Base-by-base conservation (phyloP, 2,329 filamentous ascomycete species). In the Pseudofabraea citricarpa region DNA sequence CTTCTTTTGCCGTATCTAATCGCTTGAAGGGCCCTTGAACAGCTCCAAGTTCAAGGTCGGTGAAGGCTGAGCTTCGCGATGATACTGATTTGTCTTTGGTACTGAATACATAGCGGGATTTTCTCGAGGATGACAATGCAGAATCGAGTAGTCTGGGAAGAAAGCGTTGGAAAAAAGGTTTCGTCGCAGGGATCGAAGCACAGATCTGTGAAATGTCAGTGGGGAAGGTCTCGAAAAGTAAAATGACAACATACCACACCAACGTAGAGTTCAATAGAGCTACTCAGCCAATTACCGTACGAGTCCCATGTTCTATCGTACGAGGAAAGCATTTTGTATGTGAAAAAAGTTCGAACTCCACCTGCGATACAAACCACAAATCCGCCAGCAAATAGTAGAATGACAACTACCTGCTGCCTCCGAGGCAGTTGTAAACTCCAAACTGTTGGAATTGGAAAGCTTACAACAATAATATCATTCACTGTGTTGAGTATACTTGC, bases 401-500 rank as follows among this genome's bases (percentile, higher is more conserved):
- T 61, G 6, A 78, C 60, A 3, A 69, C 65, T 19, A 68, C 47
- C 41, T 71, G 70, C 45, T 78, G 74, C 40, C 64, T 69, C 7
- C 52, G 48, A 2, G 73, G 70, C 35, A 78, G 59, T 37, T 71
- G 64, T 1, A 75, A 56, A 10, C 60, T 58, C 48, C 67, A 58
- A 3, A 75, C 64, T 3, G 68, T 69, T 8, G 64, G 64, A 36
- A 77, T 67, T 1, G 75, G 75, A 3, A 79, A 59, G 1, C 71
- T 52, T 31, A 75, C 73, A 16, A 75, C 69, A 12, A 74, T 55
- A 29, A 82, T 66, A 56, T 83, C 77, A 6, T 75, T 78, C 29
- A 73, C 53, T 32, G 79, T 79, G 59, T 82, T 81, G 48, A 79
- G 68, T 18, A 75, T 72, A 3, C 77, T 75, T 26, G 78, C 68